Evolutionary conservation across 768 basidiomycete species (phyloP).

Genomic region (Pleurotus tuoliensis): DNA sequence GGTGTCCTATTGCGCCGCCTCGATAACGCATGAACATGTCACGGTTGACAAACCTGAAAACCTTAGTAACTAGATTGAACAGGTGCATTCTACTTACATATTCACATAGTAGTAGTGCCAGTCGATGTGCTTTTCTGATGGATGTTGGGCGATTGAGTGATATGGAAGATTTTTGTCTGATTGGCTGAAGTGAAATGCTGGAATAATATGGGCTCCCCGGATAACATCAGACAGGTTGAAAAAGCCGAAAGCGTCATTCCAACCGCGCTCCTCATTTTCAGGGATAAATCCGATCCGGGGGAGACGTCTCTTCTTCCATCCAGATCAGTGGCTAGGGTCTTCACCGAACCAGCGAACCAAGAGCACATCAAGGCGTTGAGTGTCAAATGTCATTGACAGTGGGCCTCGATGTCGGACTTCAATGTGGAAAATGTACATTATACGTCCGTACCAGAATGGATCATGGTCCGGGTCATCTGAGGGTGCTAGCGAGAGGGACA

Average conservation of each 20-base stretch:
- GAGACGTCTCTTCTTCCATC: not conserved
- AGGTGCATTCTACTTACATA: constrained; percentile 20
- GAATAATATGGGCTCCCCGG: constrained; percentile 11
- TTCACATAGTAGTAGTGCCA: constrained; percentile 31
- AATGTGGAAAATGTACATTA: constrained; percentile 7
- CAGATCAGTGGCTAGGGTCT: not conserved
- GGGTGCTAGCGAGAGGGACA: constrained; percentile 9
- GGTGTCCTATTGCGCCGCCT: constrained; percentile 23
- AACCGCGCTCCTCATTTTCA: not conserved
- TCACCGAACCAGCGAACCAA: constrained; percentile 10
- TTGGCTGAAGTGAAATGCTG: constrained; percentile 8
- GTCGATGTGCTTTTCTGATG: constrained; percentile 13
- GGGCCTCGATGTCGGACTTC: not conserved
- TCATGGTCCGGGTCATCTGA: constrained; percentile 4
- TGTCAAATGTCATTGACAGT: not conserved
- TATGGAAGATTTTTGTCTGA: not conserved
- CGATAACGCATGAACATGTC: constrained; percentile 23
- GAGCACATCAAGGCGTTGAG: constrained; percentile 14
- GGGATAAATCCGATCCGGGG: constrained; percentile 10
- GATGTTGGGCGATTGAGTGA: not conserved
- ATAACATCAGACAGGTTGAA: constrained; percentile 10
- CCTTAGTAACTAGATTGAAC: not conserved
- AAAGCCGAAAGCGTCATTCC: constrained; percentile 8
- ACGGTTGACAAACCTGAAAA: constrained; percentile 18
- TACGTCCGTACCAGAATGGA: constrained; percentile 19